These are phyloP conservation scores for Agastache rugosa DNA, from an alignment of 257 asterid genomes.

Conservation along the genomic window DNA sequence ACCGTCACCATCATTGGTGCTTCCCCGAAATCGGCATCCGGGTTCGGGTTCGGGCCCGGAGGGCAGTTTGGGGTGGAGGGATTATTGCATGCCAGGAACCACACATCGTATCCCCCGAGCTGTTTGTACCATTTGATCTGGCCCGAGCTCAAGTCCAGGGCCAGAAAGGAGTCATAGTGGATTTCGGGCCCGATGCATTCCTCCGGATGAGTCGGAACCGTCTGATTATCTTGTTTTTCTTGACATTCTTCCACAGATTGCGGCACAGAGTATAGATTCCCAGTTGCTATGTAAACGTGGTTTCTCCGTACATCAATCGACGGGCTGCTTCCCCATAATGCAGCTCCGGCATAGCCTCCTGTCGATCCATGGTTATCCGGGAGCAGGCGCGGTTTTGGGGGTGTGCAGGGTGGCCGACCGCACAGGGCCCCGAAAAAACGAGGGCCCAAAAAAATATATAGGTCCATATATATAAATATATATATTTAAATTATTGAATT, in stretches of 20 bases:
- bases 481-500: too few species aligned
- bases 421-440: too few species aligned
- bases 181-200: constrained; percentile 48
- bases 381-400: too few species aligned
- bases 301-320: constrained; percentile 46
- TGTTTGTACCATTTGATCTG: constrained; percentile 54
- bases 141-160: constrained; percentile 48
- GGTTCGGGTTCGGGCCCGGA: constrained; percentile 47
- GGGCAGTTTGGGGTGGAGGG: constrained; percentile 53
- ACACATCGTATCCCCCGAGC: constrained; percentile 67
- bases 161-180: constrained; percentile 56
- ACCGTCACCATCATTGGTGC: constrained; percentile 59
- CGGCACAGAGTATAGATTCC: constrained; percentile 61
- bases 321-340: constrained; percentile 68
- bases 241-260: constrained; percentile 47
- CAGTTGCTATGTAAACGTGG: constrained; percentile 57
- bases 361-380: constrained; percentile 39
- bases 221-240: constrained; percentile 45
- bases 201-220: constrained; percentile 38
- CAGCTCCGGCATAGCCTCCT: constrained; percentile 58
- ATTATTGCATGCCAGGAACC: constrained; percentile 46
- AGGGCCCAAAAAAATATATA: too few species aligned
- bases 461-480: too few species aligned
- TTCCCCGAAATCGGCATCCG: constrained; percentile 58
- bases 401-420: too few species aligned